A percentile compares a stretch with the other conserved stretches of the same genome.
Evolutionary conservation across 371 early-diverging fungal genomes (phyloP).

Genomic region (Polyrhizophydium stewartii): DNA sequence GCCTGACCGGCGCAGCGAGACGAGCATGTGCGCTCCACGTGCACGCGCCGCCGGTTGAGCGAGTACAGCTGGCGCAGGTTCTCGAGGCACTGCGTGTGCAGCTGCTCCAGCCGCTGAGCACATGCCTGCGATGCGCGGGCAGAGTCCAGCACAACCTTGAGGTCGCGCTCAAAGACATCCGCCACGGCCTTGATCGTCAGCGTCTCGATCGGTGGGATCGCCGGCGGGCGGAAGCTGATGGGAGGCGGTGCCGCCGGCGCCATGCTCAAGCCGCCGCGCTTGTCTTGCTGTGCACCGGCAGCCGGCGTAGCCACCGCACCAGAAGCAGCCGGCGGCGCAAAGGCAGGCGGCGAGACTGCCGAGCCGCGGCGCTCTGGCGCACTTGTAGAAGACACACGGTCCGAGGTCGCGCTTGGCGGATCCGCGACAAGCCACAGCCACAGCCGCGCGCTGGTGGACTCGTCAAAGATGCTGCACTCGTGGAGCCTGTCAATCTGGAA

Average conservation of each 20-base stretch:
- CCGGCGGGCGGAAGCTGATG: neutral
- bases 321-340: too few relatives aligned
- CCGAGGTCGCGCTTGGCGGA: too few relatives aligned
- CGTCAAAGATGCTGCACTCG: neutral
- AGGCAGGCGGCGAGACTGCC: too few relatives aligned
- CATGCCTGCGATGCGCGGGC: neutral
- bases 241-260: neutral
- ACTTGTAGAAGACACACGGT: too few relatives aligned
- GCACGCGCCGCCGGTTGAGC: neutral
- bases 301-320: too few relatives aligned
- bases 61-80: conserved; percentile 4
- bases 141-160: neutral
- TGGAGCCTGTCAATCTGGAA: neutral
- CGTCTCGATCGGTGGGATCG: neutral
- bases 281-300: too few relatives aligned
- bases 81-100: neutral
- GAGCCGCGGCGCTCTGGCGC: too few relatives aligned
- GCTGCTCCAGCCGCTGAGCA: neutral
- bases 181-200: neutral
- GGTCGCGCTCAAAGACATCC: neutral
- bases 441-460: neutral
- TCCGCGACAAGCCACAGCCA: neutral
- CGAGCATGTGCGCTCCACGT: neutral
- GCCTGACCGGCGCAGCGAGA: neutral
- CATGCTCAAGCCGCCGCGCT: too few relatives aligned